These are phyloP conservation scores for Trichoderma gamsii DNA, from an alignment of 495 filamentous ascomycete species.

Conservation along the genomic window DNA sequence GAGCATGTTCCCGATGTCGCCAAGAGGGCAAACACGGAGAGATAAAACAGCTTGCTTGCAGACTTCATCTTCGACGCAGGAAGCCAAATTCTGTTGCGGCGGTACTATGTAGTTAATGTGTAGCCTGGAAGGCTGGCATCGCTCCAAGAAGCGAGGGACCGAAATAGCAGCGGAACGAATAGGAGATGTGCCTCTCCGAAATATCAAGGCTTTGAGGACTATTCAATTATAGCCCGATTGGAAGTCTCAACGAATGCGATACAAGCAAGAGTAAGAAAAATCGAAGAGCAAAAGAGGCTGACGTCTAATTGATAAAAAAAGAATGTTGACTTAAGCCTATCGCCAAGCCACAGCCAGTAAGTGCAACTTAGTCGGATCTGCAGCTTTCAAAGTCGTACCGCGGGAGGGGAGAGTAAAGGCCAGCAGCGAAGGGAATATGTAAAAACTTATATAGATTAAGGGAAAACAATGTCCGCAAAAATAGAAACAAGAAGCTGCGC, in stretches of 20 bases:
- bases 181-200: background rate
- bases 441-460: background rate
- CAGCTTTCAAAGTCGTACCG: background rate
- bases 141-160: background rate
- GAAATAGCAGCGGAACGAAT: background rate
- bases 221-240: background rate
- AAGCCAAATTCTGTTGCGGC: background rate
- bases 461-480: background rate
- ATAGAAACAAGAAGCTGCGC: background rate
- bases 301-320: background rate
- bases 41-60: slow-evolving; percentile 62
- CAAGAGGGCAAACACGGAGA: slow-evolving; percentile 70
- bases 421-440: background rate
- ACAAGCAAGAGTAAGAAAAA: background rate
- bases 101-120: background rate
- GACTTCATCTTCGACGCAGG: slow-evolving; percentile 49
- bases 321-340: background rate
- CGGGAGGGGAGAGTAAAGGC: background rate
- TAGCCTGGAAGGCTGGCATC: background rate
- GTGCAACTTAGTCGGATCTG: background rate
- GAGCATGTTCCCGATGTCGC: slow-evolving; percentile 44
- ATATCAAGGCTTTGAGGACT: background rate
- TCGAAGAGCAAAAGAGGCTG: background rate
- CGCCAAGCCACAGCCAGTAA: slow-evolving; percentile 6
- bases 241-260: background rate